These are phyloP conservation scores for Globisporangium abappressorium DNA, from an alignment of 352 stramenopile species.

Conservation along the genomic window DNA sequence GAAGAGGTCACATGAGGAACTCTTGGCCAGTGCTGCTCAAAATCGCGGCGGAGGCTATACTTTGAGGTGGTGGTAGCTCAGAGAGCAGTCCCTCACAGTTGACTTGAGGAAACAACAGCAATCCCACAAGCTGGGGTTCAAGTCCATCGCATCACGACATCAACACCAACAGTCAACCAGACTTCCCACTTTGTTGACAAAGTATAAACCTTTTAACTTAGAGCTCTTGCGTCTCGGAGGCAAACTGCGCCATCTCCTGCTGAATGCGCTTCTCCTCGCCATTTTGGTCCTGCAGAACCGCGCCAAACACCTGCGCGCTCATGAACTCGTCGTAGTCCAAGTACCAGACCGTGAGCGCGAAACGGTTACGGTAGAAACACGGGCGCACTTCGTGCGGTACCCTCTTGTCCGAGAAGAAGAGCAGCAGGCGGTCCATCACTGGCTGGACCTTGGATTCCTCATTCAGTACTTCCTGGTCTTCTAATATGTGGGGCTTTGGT, in stretches of 20 bases:
- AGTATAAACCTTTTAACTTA: neutral
- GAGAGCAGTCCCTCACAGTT: too few species aligned
- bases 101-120: too few species aligned
- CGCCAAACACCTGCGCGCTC: slow-evolving; percentile 33
- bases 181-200: too few species aligned
- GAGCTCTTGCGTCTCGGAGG: neutral
- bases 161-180: too few species aligned
- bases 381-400: slow-evolving; percentile 47
- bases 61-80: too few species aligned
- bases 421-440: slow-evolving; percentile 23
- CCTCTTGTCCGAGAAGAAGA: slow-evolving; percentile 48
- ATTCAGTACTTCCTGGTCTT: neutral
- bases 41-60: neutral
- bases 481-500: neutral
- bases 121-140: too few species aligned
- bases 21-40: neutral
- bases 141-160: too few species aligned
- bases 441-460: slow-evolving; percentile 1
- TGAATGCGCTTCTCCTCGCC: slow-evolving; percentile 22
- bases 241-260: slow-evolving; percentile 25
- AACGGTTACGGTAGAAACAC: slow-evolving; percentile 21
- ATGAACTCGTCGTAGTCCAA: slow-evolving; percentile 60
- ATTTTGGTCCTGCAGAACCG: slow-evolving; percentile 2
- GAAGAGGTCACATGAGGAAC: neutral
- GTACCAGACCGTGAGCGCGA: slow-evolving; percentile 61